Evolutionary conservation across 2,329 filamentous ascomycete species (phyloP).

Genomic region (Aspergillus clavatus): DNA sequence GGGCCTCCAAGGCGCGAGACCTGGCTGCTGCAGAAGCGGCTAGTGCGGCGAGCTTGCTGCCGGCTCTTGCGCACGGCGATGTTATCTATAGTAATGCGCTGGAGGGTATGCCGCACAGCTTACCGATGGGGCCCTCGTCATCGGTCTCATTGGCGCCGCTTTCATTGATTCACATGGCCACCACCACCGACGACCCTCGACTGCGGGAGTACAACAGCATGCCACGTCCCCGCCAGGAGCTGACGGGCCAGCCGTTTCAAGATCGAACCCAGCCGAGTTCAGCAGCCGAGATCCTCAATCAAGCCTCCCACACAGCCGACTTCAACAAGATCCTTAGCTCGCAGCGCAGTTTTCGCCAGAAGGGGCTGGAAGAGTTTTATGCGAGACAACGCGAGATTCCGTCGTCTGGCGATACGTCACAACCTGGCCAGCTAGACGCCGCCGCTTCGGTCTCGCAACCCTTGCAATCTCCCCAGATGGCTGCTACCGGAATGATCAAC

Average conservation of each 20-base stretch:
- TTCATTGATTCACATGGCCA: conserved; percentile 76
- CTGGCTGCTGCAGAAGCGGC: conserved; percentile 67
- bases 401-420: conserved; percentile 38
- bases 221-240: conserved; percentile 80
- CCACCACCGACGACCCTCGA: conserved; percentile 71
- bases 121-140: conserved; percentile 64
- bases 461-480: conserved; percentile 37
- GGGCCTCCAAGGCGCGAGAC: conserved; percentile 82
- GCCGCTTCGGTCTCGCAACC: conserved; percentile 35
- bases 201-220: conserved; percentile 79
- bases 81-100: conserved; percentile 82
- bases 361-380: conserved; percentile 79
- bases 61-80: conserved; percentile 70
- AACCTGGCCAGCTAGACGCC: conserved; percentile 28
- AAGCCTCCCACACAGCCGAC: conserved; percentile 83
- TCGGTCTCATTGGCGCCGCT: conserved; percentile 65
- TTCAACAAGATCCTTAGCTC: conserved; percentile 81
- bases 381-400: conserved; percentile 76
- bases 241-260: conserved; percentile 80
- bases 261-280: conserved; percentile 75
- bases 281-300: conserved; percentile 73
- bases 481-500: conserved; percentile 31
- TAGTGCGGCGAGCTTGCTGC: conserved; percentile 52
- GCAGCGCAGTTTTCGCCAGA: conserved; percentile 70
- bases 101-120: conserved; percentile 61